A percentile compares a stretch with the other conserved stretches of the same genome.
Conservation (phyloP, 2,329 filamentous ascomycete genomes). For the Chrysosporium keratinophilum region DNA sequence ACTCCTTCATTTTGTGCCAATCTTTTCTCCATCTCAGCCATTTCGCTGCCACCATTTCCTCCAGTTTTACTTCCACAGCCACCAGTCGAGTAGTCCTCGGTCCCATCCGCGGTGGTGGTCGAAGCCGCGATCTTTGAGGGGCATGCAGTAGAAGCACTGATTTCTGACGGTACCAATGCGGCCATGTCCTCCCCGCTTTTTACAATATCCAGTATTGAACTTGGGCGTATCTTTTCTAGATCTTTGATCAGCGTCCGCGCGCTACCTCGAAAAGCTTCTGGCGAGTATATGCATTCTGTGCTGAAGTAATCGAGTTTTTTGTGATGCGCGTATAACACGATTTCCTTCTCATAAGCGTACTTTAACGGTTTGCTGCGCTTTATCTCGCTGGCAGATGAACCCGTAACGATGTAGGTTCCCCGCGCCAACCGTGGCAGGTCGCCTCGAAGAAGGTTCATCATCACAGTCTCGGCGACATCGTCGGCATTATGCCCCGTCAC, state of each 20-base stretch:
- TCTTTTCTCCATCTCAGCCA: slow-evolving; percentile 69
- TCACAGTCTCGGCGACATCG: slow-evolving; percentile 89
- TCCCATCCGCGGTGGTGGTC: slow-evolving; percentile 32
- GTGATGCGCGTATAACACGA: slow-evolving; percentile 93
- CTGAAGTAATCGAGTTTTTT: slow-evolving; percentile 96
- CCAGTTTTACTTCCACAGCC: slow-evolving; percentile 67
- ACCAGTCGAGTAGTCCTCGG: slow-evolving; percentile 48
- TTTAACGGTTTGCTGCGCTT: slow-evolving; percentile 95
- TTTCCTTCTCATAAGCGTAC: slow-evolving; percentile 98
- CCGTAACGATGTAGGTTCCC: slow-evolving; percentile 82
- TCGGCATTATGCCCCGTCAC: slow-evolving; percentile 97
- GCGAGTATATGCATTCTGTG: slow-evolving; percentile 96
- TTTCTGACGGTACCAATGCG: slow-evolving; percentile 59
- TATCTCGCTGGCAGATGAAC: slow-evolving; percentile 67
- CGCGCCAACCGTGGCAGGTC: slow-evolving; percentile 79
- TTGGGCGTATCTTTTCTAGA: slow-evolving; percentile 81
- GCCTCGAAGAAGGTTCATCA: slow-evolving; percentile 92
- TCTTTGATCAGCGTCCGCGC: slow-evolving; percentile 90
- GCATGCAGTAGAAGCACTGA: slow-evolving; percentile 31
- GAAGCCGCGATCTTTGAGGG: slow-evolving; percentile 20
- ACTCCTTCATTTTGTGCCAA: slow-evolving; percentile 56
- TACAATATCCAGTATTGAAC: slow-evolving; percentile 89
- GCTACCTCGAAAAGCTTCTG: slow-evolving; percentile 89
- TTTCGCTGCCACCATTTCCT: slow-evolving; percentile 58
- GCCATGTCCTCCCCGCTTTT: slow-evolving; percentile 95